Evolutionary conservation across 1,284 basidiomycete genomes (phyloP), one percentile per base, ranked within the genome.

Genomic region (Amylostereum chailletii): DNA sequence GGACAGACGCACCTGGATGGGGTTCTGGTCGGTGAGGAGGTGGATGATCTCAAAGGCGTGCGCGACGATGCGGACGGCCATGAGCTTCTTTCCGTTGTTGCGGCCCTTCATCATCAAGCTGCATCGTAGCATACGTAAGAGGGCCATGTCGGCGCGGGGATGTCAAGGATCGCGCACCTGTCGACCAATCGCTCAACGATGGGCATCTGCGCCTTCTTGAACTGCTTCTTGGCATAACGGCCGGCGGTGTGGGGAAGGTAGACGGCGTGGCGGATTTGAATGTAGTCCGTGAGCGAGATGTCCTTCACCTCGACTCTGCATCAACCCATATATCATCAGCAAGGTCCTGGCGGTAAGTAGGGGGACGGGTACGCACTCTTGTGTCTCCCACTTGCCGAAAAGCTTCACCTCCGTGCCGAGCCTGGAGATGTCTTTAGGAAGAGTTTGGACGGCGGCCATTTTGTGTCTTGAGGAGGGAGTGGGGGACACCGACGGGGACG

Each of bases 121-220:
- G 60, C 42, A 44, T 51, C 11, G 43, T 6, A 48, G 50, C 27
- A 11, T 29, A 11, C n/a, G n/a, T 11, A 49, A n/a, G 8, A 33
- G 10, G 29, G 36, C 30, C 19, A 31, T 5, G 11, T 39, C 45
- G 31, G 49, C 38, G 40, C 3, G 41, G 11, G 32, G 19, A 29
- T 26, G 33, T 37, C 19, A 32, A 38, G 36, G n/a, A 29, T 19
- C 26, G 71, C 83, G 64, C 66, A 93, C 92, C 89, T 90, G 82
- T 98, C 95, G 59, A 99, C 95, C 62, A 99, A 81, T 66, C 95
- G 93, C 77, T 99, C 95, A 62, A 99, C 96, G 68, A 99, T 96
- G 66, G 96, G 96, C 95, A 99, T 99, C 74, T 96, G 92, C 26
- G 94, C 94, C 86, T 99, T 99, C 82, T 95, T 96, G 87, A 99